phyloP scores from a whole-genome alignment of 2,329 filamentous ascomycete genomes.

The Tolypocladium inflatum region DNA sequence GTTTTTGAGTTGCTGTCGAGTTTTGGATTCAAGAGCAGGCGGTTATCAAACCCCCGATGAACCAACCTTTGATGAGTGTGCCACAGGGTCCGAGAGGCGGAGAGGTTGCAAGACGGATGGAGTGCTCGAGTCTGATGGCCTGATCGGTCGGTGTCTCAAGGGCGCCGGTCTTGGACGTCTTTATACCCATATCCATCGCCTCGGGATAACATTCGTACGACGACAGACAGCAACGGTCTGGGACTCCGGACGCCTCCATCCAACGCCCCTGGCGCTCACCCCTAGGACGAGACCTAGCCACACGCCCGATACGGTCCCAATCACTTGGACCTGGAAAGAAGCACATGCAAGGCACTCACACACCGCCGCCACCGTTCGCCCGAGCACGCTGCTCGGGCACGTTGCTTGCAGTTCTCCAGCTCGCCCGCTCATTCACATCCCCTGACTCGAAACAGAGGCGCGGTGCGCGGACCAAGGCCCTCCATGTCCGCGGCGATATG shows the following conservation, averaged over 20 bases:
- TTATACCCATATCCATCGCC: neutral
- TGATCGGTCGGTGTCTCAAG: neutral
- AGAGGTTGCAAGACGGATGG: too few relatives aligned
- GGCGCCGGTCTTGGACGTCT: neutral
- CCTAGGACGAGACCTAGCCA: neutral
- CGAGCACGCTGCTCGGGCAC: neutral
- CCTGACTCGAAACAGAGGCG: neutral
- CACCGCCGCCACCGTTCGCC: neutral
- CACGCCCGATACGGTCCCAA: neutral
- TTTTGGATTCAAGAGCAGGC: neutral
- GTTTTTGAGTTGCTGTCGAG: neutral
- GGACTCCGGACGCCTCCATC: neutral
- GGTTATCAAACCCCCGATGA: neutral
- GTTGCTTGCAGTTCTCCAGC: neutral
- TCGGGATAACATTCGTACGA: neutral
- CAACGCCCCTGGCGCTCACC: neutral
- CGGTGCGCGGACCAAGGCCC: neutral
- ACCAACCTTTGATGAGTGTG: neutral
- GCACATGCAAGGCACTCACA: neutral
- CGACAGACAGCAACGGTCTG: neutral
- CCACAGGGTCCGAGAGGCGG: neutral
- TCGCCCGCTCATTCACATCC: neutral
- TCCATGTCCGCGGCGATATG: neutral
- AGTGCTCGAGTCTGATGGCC: too few relatives aligned
- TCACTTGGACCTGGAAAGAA: neutral